Conservation (phyloP, 2,329 filamentous ascomycete species). For the Aspergillus hortae region DNA sequence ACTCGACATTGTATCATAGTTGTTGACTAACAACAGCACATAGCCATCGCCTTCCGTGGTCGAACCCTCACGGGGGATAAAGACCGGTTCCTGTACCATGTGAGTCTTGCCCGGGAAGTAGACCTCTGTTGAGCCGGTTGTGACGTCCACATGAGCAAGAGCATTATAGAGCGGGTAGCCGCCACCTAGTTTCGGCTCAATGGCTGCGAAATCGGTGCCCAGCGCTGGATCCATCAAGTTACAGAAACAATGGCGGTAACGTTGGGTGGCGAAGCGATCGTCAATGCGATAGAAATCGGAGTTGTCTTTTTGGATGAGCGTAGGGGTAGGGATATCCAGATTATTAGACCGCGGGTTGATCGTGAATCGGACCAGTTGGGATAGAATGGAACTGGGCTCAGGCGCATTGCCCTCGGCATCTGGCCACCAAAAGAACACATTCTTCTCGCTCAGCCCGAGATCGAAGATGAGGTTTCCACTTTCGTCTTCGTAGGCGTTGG, state of each 20-base stretch:
- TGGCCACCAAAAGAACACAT: slow-evolving; percentile 45
- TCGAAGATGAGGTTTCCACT: slow-evolving; percentile 31
- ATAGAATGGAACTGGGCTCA: slow-evolving; percentile 22
- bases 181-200: slow-evolving; percentile 28
- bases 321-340: slow-evolving; percentile 19
- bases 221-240: slow-evolving; percentile 43
- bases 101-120: slow-evolving; percentile 45
- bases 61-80: slow-evolving; percentile 15
- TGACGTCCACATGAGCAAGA: slow-evolving; percentile 43
- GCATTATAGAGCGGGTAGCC: slow-evolving; percentile 43
- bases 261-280: slow-evolving; percentile 41
- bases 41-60: slow-evolving; percentile 20
- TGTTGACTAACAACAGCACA: slow-evolving; percentile 20
- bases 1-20: slow-evolving; percentile 19
- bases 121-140: slow-evolving; percentile 35
- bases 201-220: slow-evolving; percentile 24
- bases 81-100: slow-evolving; percentile 23
- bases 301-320: slow-evolving; percentile 29
- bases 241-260: slow-evolving; percentile 41
- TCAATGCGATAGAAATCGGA: slow-evolving; percentile 52
- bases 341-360: slow-evolving; percentile 21
- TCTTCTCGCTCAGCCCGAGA: slow-evolving; percentile 35
- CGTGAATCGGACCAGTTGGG: slow-evolving; percentile 22
- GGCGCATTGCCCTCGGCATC: slow-evolving; percentile 35
- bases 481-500: slow-evolving; percentile 36